phyloP scores from a whole-genome alignment of 2,329 filamentous ascomycete genomes.

The Hypoxylon sp. region DNA sequence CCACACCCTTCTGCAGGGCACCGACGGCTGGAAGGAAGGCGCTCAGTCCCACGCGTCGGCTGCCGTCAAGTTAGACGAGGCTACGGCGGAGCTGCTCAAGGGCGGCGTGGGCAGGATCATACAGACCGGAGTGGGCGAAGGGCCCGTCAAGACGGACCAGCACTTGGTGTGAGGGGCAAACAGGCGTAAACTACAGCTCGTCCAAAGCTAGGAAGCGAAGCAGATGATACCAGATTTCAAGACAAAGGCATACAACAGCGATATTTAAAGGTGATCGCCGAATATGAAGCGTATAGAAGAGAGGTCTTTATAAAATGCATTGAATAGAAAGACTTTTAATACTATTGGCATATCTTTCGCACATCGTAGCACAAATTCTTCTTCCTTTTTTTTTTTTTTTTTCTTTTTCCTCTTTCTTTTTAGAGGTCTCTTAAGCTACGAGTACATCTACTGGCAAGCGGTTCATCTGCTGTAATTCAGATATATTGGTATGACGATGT shows the following conservation, averaged over 20 bases:
- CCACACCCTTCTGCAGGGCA: constrained; percentile 67
- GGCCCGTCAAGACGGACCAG: constrained; percentile 81
- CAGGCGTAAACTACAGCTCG: background rate
- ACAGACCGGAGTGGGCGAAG: constrained; percentile 88
- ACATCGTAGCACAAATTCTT: background rate
- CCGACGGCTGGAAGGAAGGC: constrained; percentile 76
- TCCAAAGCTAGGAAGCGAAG: background rate
- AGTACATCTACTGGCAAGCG: background rate
- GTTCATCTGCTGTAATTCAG: too few species aligned
- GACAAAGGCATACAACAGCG: background rate
- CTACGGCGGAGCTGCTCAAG: constrained; percentile 71
- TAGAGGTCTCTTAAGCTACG: too few species aligned
- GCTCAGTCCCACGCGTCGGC: constrained; percentile 59
- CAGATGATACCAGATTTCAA: constrained; percentile 16
- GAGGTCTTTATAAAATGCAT: too few species aligned
- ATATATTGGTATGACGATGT: too few species aligned
- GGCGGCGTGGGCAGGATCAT: constrained; percentile 89
- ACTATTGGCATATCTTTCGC: background rate
- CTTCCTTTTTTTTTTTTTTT: background rate
- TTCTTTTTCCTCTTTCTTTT: too few species aligned
- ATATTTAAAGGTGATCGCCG: background rate
- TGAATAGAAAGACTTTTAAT: background rate
- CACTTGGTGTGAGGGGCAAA: constrained; percentile 71
- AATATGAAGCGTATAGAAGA: background rate
- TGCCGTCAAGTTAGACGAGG: constrained; percentile 68